phyloP scores from a whole-genome alignment of 176 grass and related monocot genomes.

The Metroxylon sagu region DNA sequence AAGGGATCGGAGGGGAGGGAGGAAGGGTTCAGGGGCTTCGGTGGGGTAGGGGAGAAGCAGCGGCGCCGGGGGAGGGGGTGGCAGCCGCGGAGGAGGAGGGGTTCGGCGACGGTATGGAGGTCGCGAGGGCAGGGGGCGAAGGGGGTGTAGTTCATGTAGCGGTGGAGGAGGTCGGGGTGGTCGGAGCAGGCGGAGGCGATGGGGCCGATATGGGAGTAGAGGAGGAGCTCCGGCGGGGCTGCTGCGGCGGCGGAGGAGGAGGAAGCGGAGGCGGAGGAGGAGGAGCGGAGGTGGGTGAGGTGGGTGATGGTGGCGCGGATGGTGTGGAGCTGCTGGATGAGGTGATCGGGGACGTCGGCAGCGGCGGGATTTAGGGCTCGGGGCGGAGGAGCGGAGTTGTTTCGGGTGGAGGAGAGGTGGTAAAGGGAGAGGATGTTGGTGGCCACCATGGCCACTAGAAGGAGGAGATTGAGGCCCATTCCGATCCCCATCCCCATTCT shows the following conservation, averaged over 20 bases:
- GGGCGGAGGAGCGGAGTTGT: conserved; percentile 16
- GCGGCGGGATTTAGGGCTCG: not conserved
- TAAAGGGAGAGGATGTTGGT: conserved; percentile 91
- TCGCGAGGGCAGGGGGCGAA: conserved; percentile 56
- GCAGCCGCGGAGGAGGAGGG: conserved; percentile 79
- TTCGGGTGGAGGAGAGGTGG: conserved; percentile 62
- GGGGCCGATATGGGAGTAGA: conserved; percentile 51
- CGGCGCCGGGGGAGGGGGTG: conserved; percentile 54
- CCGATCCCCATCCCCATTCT: conserved; percentile 22
- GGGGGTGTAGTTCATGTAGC: conserved; percentile 57
- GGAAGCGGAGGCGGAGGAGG: not conserved
- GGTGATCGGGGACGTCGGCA: conserved; percentile 21
- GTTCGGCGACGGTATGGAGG: conserved; percentile 49
- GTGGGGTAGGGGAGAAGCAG: conserved; percentile 18
- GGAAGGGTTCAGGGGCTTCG: conserved; percentile 33
- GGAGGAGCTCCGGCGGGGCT: conserved; percentile 42
- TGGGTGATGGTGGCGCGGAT: conserved; percentile 76
- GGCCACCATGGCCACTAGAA: conserved; percentile 78
- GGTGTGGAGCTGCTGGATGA: conserved; percentile 67
- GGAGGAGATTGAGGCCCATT: conserved; percentile 52
- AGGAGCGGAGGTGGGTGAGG: conserved; percentile 53
- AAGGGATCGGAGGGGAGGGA: conserved; percentile 31
- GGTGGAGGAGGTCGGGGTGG: conserved; percentile 62
- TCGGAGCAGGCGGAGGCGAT: conserved; percentile 48
- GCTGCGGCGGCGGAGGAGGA: conserved; percentile 26